These are phyloP conservation scores for Chenopodium suecicum DNA, from an alignment of 148 eudicot genomes.

Conservation along the genomic window DNA sequence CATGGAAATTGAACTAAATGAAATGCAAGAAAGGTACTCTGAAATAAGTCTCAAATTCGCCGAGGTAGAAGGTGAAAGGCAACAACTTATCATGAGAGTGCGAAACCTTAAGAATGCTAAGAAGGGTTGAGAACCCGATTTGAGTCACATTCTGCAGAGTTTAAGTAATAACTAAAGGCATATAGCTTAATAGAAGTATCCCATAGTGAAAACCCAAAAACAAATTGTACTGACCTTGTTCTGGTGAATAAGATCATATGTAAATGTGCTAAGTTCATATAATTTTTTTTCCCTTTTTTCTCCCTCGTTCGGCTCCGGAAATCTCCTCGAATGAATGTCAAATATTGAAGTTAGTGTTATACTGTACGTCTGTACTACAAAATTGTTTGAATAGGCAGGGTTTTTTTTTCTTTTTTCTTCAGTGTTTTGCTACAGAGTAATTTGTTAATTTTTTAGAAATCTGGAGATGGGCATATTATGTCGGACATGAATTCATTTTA, in stretches of 20 bases:
- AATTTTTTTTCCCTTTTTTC: not conserved
- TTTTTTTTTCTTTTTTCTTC: not conserved
- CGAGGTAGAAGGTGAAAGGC: constrained; percentile 98
- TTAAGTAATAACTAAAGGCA: not conserved
- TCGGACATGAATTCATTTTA: constrained; percentile 18
- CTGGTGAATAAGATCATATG: constrained; percentile 26
- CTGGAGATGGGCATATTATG: not conserved
- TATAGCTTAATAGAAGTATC: constrained; percentile 3
- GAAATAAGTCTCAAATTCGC: constrained; percentile 94
- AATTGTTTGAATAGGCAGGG: constrained; percentile 17
- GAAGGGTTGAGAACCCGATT: constrained; percentile 32
- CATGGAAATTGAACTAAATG: constrained; percentile 85
- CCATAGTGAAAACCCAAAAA: constrained; percentile 7
- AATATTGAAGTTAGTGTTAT: constrained; percentile 31
- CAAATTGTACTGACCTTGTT: constrained; percentile 16
- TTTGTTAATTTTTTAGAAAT: constrained; percentile 14
- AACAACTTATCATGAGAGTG: constrained; percentile 73
- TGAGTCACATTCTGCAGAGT: not conserved
- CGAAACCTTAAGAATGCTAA: constrained; percentile 73
- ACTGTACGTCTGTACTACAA: constrained; percentile 14
- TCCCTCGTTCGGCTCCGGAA: not conserved
- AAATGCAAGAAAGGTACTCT: constrained; percentile 90
- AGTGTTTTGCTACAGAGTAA: not conserved
- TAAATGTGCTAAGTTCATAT: constrained; percentile 22
- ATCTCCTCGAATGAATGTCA: constrained; percentile 17